Evolutionary conservation across 345 rosid species (phyloP), one percentile per base, ranked within the genome.

Genomic region (Erysimum cheiranthoides): DNA sequence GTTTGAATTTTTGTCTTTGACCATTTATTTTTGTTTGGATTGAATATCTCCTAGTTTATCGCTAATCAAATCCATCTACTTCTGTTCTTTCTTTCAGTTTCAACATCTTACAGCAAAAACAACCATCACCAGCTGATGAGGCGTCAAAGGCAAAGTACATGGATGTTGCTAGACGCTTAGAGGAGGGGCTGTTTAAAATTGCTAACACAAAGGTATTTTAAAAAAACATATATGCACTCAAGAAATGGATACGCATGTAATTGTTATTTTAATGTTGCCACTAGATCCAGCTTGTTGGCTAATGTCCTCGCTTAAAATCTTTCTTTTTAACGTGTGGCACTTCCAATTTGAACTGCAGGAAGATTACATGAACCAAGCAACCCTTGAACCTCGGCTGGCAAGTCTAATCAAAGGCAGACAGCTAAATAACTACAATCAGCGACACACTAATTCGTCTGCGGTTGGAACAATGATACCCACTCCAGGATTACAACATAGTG

Each of bases 401-500:
- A 70, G 34, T 58, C 58, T 95, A 74, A 61, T 90, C 74, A 88
- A 73, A 82, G 77, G 81, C 36, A 28, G 76, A 40, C 28, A 86
- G 76, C 80, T 40, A 58, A 87, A 74, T 70, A 77, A 17, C 76
- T 86, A 84, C 73, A 85, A 73, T 62, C 91, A 85, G 47, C 91
- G 89, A 28, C 92, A 77, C 25, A 81, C 85, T 73, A 87, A 84
- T 84, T 81, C 99, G 43, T 71, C 95, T 30, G 61, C 90, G 12
- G 73, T 84, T 81, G 90, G 89, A 67, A 86, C 97, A 36, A 96
- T 96, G 99, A 91, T 96, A 71, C 98, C 98, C 18, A 96, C 96
- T 14, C 99, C 98, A 75, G 99, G 99, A 42, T 85, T 96, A 84
- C 81, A 90, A 12, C 93, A 84, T 13, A 78, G 77, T 73, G 82